Conservation (phyloP, 352 stramenopile species). For the Pythium pectinolyticum region DNA sequence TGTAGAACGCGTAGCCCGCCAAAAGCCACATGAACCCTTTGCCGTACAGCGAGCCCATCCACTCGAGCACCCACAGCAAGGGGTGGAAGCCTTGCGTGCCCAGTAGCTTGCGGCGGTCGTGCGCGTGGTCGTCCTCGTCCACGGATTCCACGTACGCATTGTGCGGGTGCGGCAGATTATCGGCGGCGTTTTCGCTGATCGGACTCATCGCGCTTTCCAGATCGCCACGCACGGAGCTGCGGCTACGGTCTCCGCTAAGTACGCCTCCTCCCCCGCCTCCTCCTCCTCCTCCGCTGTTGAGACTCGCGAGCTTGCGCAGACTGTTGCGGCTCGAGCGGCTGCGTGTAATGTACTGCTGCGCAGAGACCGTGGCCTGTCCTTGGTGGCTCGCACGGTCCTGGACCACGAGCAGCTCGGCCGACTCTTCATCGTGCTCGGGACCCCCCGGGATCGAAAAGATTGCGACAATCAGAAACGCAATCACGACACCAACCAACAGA, state of each 20-base stretch:
- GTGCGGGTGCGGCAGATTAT: constrained; percentile 47
- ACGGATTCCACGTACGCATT: constrained; percentile 65
- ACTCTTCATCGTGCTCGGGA: constrained; percentile 32
- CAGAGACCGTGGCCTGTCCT: constrained; percentile 7
- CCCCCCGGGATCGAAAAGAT: constrained; percentile 65
- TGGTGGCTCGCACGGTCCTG: constrained; percentile 27
- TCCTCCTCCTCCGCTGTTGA: background rate
- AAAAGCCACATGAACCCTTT: constrained; percentile 74
- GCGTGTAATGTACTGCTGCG: constrained; percentile 22
- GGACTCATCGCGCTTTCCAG: constrained; percentile 23
- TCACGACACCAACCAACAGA: constrained; percentile 42
- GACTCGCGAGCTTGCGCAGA: constrained; percentile 12
- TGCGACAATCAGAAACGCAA: constrained; percentile 49
- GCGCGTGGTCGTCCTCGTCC: constrained; percentile 36
- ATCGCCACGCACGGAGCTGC: constrained; percentile 8
- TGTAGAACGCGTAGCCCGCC: constrained; percentile 62
- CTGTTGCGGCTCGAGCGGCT: constrained; percentile 18
- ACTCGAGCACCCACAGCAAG: constrained; percentile 4
- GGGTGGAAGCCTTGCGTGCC: background rate
- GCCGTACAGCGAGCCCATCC: constrained; percentile 43
- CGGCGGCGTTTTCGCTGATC: constrained; percentile 22
- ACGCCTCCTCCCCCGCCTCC: no score
- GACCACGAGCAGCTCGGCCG: constrained; percentile 15
- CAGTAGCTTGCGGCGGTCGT: background rate
- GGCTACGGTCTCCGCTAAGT: background rate